Evolutionary conservation across 768 basidiomycete genomes (phyloP).

Genomic region (Zangia roseola): DNA sequence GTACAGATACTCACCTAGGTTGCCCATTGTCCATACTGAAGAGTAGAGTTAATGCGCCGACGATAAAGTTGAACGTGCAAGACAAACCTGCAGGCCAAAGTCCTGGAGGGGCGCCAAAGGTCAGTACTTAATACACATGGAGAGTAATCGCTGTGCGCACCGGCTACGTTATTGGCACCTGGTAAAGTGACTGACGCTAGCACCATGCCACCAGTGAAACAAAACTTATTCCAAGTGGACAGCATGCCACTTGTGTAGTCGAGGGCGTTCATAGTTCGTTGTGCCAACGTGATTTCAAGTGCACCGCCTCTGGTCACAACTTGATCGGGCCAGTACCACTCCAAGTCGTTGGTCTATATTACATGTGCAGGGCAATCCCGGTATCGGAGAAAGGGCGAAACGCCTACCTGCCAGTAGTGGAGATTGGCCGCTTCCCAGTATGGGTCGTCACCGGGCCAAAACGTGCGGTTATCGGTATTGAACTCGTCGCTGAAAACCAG

Average conservation of each 20-base stretch:
- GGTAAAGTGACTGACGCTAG: conserved; percentile 69
- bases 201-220: conserved; percentile 86
- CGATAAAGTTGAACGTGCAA: neutral
- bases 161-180: conserved; percentile 56
- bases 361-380: neutral
- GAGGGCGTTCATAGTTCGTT: conserved; percentile 66
- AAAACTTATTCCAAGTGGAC: conserved; percentile 85
- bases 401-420: conserved; percentile 68
- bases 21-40: conserved; percentile 71
- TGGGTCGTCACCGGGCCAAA: conserved; percentile 80
- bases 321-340: conserved; percentile 88
- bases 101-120: conserved; percentile 32
- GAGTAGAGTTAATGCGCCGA: conserved; percentile 12
- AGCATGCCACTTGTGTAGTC: conserved; percentile 73
- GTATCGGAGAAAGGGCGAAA: neutral
- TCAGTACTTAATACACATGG: neutral
- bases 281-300: conserved; percentile 70
- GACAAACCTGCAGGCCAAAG: conserved; percentile 66
- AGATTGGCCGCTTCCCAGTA: conserved; percentile 86
- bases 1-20: conserved; percentile 51
- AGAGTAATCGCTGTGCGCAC: conserved; percentile 17
- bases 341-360: conserved; percentile 63
- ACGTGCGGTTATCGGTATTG: conserved; percentile 72
- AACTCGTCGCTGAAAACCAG: conserved; percentile 92
- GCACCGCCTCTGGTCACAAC: conserved; percentile 72